Base-by-base conservation (phyloP, 805 yeast genomes). In the Kodamaea hsintzibuensis region DNA sequence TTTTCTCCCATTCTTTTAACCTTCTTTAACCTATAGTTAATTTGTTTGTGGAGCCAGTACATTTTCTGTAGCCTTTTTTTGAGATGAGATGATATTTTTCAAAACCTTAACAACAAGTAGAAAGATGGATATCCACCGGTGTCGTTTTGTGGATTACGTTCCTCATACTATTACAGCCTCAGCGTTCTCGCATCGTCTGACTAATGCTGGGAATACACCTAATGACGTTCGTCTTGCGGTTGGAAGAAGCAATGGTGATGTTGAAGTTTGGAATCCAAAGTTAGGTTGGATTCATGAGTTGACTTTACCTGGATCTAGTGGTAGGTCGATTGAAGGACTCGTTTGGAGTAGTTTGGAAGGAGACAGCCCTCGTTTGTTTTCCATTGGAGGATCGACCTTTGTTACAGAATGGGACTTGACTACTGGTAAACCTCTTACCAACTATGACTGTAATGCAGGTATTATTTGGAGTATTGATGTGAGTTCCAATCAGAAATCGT, bases 201-300 rank as follows among this genome's bases (percentile, higher is more conserved):
- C 59, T 9, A 61, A 74, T 27, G 75, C 84, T 1, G 54, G 52
- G 13, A 54, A 60, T 4, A 63, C 63, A 1, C 85, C 83, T 25
- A 70, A 68, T 19, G 85, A 82, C 55, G 74, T 91, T 52, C 78
- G 97, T 55, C 72, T 95, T 39, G 98, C 98, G 0, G 88, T 93
- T 5, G 98, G 97, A 30, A 81, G 98, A 68, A 82, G 90, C 46
- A 92, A 95, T 66, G 99, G 99, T 40, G 92, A 92, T 64, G 88
- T 95, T 55, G 99, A 95, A 70, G 84, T 95, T 35, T 93, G 98
- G 97, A 90, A 90, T 68, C 97, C 97, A 42, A 78, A 85, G 62
- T 77, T 80, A 57, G 81, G 82, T 62, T 92, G 98, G 98, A 73
- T 83, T 51, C 91, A 89, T 58, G 98, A 95, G 64, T 46, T 73